Percentiles rank a stretch among this genome's conserved stretches.
Conservation (phyloP, 345 rosid genomes). For the Salix arbutifolia region DNA sequence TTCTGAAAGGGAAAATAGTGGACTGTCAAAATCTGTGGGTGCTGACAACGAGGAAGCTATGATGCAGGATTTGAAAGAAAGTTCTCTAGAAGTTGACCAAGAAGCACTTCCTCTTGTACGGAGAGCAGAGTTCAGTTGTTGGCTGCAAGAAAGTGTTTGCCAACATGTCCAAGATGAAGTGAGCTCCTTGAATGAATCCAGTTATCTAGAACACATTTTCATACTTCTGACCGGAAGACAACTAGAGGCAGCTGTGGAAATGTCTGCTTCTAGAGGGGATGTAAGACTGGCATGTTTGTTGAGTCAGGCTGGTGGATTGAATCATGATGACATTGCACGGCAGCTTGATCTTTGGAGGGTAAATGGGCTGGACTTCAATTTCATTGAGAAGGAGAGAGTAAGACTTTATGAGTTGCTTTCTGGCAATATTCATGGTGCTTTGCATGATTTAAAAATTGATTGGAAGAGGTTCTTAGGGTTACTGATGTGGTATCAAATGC, state of each 20-base stretch:
- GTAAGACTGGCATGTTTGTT: constrained; percentile 90
- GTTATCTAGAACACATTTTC: constrained; percentile 75
- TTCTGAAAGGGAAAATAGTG: constrained; percentile 62
- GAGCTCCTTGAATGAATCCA: constrained; percentile 65
- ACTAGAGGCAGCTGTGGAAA: constrained; percentile 77
- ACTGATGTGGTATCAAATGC: constrained; percentile 86
- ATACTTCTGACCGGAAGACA: constrained; percentile 85
- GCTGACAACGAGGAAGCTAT: constrained; percentile 85
- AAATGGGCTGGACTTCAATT: constrained; percentile 85
- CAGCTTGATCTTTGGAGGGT: constrained; percentile 86
- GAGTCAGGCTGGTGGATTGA: constrained; percentile 95
- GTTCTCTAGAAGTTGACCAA: constrained; percentile 53
- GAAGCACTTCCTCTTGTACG: constrained; percentile 84
- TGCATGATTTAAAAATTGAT: constrained; percentile 59
- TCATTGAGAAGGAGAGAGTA: constrained; percentile 74
- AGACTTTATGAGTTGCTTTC: constrained; percentile 88
- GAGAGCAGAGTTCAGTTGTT: constrained; percentile 89
- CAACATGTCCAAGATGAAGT: constrained; percentile 88
- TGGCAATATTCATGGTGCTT: constrained; percentile 69
- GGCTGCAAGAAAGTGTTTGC: constrained; percentile 90
- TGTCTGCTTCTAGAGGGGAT: constrained; percentile 88
- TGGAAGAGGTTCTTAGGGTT: constrained; percentile 96
- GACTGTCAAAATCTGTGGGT: constrained; percentile 46
- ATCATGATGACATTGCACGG: constrained; percentile 57
- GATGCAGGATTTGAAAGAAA: constrained; percentile 79